These are phyloP conservation scores for Wolfiporia cocos DNA, from an alignment of 1,284 basidiomycete genomes.

Conservation along the genomic window DNA sequence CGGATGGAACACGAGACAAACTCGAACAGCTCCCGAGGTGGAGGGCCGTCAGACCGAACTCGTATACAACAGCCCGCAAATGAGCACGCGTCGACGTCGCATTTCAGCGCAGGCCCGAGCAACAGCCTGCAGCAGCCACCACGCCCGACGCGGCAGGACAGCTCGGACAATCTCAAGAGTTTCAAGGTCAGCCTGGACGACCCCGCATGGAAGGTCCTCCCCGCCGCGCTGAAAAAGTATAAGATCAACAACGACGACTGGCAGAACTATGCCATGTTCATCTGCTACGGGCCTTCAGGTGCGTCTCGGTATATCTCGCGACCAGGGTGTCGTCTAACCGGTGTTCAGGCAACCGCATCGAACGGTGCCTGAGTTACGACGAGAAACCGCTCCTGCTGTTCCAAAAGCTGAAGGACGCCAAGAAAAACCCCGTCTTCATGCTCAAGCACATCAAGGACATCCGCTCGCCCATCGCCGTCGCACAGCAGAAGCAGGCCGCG, in stretches of 20 bases:
- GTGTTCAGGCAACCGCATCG: conserved; percentile 63
- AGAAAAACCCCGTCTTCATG: conserved; percentile 99
- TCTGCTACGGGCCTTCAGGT: conserved; percentile 93
- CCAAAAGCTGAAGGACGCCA: conserved; percentile 95
- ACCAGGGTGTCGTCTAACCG: not conserved
- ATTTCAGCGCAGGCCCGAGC: conserved; percentile 12
- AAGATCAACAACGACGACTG: conserved; percentile 98
- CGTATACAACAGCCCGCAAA: conserved; percentile 10
- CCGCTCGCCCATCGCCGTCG: conserved; percentile 91
- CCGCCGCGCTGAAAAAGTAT: conserved; percentile 97
- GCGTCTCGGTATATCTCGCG: conserved; percentile 21
- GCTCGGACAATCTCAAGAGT: conserved; percentile 75
- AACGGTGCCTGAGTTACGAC: conserved; percentile 95
- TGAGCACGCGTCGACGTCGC: conserved; percentile 13
- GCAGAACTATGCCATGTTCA: conserved; percentile 99
- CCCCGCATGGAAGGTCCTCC: conserved; percentile 96
- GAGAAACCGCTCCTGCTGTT: conserved; percentile 97
- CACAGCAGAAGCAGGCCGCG: conserved; percentile 88
- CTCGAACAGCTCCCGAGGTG: conserved; percentile 18
- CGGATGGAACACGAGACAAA: conserved; percentile 62
- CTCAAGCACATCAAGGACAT: conserved; percentile 98
- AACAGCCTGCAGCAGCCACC: conserved; percentile 27
- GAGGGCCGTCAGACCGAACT: conserved; percentile 19
- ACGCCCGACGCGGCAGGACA: conserved; percentile 55
- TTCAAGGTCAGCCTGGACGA: conserved; percentile 93